Percentiles rank a stretch among this genome's conserved stretches.
phyloP scores from a whole-genome alignment of 352 stramenopile genomes.

The Phytophthora meadii region DNA sequence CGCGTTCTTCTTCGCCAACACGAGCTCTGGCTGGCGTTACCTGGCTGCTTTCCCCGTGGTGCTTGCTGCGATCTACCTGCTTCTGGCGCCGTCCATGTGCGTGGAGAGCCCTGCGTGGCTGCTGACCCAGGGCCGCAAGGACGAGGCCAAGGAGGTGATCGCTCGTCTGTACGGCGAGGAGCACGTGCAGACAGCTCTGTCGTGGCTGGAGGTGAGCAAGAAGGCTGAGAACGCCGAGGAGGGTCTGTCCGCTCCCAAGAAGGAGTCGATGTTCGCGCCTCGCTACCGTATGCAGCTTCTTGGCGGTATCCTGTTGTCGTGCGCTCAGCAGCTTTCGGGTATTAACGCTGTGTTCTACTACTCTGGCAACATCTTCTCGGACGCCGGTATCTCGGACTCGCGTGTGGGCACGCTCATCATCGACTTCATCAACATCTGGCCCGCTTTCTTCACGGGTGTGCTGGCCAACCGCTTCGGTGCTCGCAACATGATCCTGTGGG shows the following conservation, averaged over 20 bases:
- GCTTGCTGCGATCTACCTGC: not conserved
- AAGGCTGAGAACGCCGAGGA: conserved; percentile 1
- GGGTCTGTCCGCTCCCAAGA: not conserved
- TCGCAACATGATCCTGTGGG: not conserved
- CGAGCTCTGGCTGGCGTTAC: conserved; percentile 1
- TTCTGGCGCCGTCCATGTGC: not conserved
- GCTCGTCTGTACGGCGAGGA: not conserved
- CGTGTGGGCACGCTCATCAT: no score
- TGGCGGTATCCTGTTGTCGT: not conserved
- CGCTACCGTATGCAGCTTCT: not conserved
- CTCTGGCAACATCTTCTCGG: no score
- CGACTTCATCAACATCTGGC: no score
- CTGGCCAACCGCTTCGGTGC: no score
- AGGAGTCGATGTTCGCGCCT: not conserved
- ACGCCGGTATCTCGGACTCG: no score
- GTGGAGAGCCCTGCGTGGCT: not conserved
- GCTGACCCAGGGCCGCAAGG: not conserved
- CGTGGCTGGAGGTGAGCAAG: not conserved
- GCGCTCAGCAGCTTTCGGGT: not conserved
- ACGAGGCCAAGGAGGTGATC: conserved; percentile 1
- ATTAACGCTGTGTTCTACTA: not conserved
- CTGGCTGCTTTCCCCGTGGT: not conserved
- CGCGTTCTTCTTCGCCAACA: not conserved
- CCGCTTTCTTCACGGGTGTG: no score
- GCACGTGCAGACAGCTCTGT: conserved; percentile 1